Evolutionary conservation across 352 stramenopile species (phyloP).

Genomic region (Pilasporangium apinafurcum): DNA sequence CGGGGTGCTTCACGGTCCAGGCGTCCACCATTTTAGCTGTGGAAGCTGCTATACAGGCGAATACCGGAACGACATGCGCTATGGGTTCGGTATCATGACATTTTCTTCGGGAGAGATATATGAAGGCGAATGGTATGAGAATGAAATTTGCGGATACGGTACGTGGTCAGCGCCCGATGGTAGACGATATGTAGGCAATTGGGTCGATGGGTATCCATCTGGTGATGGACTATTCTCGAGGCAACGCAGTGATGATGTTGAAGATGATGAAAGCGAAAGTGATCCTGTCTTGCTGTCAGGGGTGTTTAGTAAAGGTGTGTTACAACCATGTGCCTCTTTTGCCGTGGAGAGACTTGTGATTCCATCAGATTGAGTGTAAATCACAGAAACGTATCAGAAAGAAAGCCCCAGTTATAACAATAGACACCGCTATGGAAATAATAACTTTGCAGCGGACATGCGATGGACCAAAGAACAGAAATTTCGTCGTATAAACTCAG

Average conservation of each 20-base stretch:
- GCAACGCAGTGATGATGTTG: slow-evolving; percentile 14
- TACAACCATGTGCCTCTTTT: slow-evolving; percentile 38
- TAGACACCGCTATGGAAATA: neutral
- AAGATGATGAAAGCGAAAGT: slow-evolving; percentile 7
- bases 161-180: slow-evolving; percentile 42
- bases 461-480: slow-evolving; percentile 11
- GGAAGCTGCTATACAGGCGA: slow-evolving; percentile 49
- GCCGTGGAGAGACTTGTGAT: slow-evolving; percentile 27
- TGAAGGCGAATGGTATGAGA: slow-evolving; percentile 54
- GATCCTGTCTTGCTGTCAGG: slow-evolving; percentile 18
- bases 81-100: slow-evolving; percentile 50
- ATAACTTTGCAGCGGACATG: neutral
- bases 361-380: slow-evolving; percentile 11
- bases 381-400: neutral
- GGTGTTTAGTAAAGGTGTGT: slow-evolving; percentile 33
- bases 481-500: slow-evolving; percentile 54
- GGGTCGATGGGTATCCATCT: slow-evolving; percentile 40
- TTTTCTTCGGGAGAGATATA: slow-evolving; percentile 58
- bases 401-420: no score
- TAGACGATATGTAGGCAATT: slow-evolving; percentile 45
- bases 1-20: slow-evolving; percentile 34
- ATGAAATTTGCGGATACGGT: slow-evolving; percentile 55
- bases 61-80: slow-evolving; percentile 34
- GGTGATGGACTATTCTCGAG: slow-evolving; percentile 49
- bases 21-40: slow-evolving; percentile 45